Conservation (phyloP, 2,329 filamentous ascomycete species). For the Lachnellula cervina region DNA sequence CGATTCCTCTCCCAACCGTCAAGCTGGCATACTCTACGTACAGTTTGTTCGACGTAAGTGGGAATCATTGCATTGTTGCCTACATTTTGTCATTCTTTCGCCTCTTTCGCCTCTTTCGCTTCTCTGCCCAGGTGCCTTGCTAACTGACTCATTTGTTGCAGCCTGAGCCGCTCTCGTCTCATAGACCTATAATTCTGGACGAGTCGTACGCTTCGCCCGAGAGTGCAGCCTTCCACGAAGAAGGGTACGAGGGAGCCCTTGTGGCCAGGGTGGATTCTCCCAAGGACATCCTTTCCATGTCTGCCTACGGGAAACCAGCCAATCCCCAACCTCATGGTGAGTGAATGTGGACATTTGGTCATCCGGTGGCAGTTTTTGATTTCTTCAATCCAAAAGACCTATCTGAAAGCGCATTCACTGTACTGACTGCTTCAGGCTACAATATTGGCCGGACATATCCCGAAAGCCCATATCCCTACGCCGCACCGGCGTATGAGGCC, state of each 20-base stretch:
- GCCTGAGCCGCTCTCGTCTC: slow-evolving; percentile 27
- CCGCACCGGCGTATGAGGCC: slow-evolving; percentile 43
- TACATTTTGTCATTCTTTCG: neutral
- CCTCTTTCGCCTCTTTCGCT: neutral
- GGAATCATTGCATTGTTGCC: slow-evolving; percentile 1
- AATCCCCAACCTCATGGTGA: slow-evolving; percentile 76
- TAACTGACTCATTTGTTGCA: slow-evolving; percentile 20
- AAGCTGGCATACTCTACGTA: slow-evolving; percentile 34
- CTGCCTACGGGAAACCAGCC: slow-evolving; percentile 73
- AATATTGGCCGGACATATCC: slow-evolving; percentile 27
- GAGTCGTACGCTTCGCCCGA: slow-evolving; percentile 33
- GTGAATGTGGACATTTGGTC: slow-evolving; percentile 35
- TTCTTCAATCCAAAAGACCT: no score
- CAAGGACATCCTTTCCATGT: slow-evolving; percentile 59
- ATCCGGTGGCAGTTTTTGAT: neutral
- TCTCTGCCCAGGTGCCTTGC: neutral
- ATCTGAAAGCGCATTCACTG: neutral
- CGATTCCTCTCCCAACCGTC: slow-evolving; percentile 21
- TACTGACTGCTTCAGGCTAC: slow-evolving; percentile 25
- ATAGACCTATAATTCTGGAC: slow-evolving; percentile 32
- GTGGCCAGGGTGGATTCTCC: slow-evolving; percentile 31
- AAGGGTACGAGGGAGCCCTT: slow-evolving; percentile 32
- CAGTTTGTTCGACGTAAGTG: slow-evolving; percentile 30
- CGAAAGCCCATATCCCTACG: slow-evolving; percentile 42
- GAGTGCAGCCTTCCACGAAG: slow-evolving; percentile 32